These are phyloP conservation scores for Paramecium primaurelia DNA, from an alignment of 73 alveolate genomes.

Conservation along the genomic window DNA sequence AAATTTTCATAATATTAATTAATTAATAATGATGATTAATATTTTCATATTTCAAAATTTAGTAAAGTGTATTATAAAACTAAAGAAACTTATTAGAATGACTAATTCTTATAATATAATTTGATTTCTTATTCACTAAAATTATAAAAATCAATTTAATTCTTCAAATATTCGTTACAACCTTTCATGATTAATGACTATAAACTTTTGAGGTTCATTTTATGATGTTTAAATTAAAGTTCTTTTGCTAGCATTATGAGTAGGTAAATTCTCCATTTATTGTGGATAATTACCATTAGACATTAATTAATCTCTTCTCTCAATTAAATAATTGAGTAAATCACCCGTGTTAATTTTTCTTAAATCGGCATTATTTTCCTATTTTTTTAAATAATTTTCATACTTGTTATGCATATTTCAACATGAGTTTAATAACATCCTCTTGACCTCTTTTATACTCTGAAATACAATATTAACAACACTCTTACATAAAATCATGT, in stretches of 20 bases:
- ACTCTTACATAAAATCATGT: neutral
- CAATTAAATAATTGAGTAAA: neutral
- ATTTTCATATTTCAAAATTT: neutral
- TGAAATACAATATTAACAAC: neutral
- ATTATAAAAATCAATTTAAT: neutral
- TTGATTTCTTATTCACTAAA: neutral
- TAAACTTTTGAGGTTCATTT: neutral
- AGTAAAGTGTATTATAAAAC: too few relatives aligned
- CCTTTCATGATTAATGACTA: neutral
- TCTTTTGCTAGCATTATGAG: neutral
- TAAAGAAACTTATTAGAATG: neutral
- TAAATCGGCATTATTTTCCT: neutral
- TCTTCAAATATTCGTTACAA: neutral
- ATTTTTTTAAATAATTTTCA: neutral
- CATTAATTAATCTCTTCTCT: neutral
- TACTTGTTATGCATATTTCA: neutral
- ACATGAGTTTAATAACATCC: neutral
- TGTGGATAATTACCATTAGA: neutral
- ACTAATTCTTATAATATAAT: neutral
- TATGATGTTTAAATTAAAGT: neutral
- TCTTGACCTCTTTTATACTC: neutral
- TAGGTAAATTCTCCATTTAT: neutral
- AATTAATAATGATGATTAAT: neutral
- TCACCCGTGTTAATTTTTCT: neutral
- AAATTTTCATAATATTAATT: neutral